Conservation (phyloP, 345 rosid species). For the Boechera retrofracta region DNA sequence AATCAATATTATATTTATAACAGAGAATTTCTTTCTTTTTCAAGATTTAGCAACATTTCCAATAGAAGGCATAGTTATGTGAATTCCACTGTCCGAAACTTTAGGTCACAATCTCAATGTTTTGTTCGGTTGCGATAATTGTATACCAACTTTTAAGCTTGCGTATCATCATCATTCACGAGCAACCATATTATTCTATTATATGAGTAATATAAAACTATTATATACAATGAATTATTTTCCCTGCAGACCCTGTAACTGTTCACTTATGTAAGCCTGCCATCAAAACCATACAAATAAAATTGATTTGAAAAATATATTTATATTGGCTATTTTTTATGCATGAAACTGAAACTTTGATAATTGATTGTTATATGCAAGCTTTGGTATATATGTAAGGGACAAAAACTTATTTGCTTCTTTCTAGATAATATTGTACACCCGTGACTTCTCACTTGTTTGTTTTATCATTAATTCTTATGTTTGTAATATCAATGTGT, state of each 20-base stretch:
- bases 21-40: background rate
- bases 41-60: constrained; percentile 23
- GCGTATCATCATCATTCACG: constrained; percentile 34
- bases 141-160: constrained; percentile 35
- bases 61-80: constrained; percentile 13
- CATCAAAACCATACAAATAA: constrained; percentile 27
- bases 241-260: constrained; percentile 9
- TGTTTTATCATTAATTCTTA: constrained; percentile 26
- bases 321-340: constrained; percentile 17
- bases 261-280: constrained; percentile 35
- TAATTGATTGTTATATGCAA: constrained; percentile 13
- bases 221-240: constrained; percentile 1
- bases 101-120: constrained; percentile 40
- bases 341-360: constrained; percentile 15
- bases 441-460: constrained; percentile 46
- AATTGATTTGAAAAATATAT: background rate
- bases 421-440: constrained; percentile 40
- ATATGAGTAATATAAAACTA: background rate
- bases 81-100: constrained; percentile 36
- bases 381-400: constrained; percentile 41
- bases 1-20: background rate
- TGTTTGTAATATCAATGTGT: constrained; percentile 36
- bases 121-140: constrained; percentile 44
- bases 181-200: constrained; percentile 22
- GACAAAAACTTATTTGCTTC: constrained; percentile 46